Conservation (phyloP, 192 early-diverging fungal species). For the Podila minutissima region DNA sequence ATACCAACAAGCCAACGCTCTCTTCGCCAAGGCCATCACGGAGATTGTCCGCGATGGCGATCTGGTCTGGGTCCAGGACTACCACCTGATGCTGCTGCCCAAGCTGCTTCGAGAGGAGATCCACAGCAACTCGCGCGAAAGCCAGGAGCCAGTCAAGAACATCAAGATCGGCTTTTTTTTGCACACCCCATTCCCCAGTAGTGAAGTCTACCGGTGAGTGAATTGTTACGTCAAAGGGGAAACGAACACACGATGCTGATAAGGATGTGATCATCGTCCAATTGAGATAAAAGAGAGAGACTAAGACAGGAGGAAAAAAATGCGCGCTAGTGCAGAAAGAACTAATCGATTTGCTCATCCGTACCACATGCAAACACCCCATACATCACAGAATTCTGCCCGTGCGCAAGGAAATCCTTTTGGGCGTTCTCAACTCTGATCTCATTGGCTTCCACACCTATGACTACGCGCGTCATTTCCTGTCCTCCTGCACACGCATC, state of each 20-base stretch:
- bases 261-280: too few relatives aligned
- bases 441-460: conserved; percentile 99
- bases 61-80: conserved; percentile 94
- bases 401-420: conserved; percentile 91
- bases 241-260: too few relatives aligned
- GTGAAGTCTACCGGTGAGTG: conserved; percentile 91
- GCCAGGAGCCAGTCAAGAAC: conserved; percentile 60
- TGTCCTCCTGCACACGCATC: conserved; percentile 97
- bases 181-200: conserved; percentile 97
- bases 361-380: background rate
- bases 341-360: too few relatives aligned
- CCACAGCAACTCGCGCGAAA: conserved; percentile 30
- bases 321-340: too few relatives aligned
- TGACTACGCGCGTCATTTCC: conserved; percentile 98
- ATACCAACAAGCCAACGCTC: conserved; percentile 90
- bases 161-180: conserved; percentile 99
- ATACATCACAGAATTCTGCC: conserved; percentile 78
- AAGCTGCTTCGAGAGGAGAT: conserved; percentile 80
- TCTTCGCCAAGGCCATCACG: conserved; percentile 94
- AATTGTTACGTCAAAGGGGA: background rate
- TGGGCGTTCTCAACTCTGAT: conserved; percentile 92
- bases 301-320: too few relatives aligned
- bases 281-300: too few relatives aligned
- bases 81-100: conserved; percentile 98
- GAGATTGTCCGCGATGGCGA: conserved; percentile 90